Base-by-base conservation (phyloP, 1,139 yeast genomes). In the Yamadazyma sp. region DNA sequence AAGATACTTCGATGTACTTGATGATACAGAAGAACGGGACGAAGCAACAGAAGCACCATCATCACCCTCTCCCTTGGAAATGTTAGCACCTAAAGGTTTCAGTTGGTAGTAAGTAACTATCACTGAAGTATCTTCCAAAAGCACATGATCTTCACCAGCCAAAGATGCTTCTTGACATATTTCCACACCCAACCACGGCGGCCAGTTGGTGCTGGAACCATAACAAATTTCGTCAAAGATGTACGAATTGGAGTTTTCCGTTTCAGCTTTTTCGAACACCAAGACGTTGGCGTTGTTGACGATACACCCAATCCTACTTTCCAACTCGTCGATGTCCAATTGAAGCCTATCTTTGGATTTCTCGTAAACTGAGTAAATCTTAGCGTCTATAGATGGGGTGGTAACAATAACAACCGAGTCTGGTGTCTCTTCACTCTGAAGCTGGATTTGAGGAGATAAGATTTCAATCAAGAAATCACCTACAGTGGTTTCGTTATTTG, bases 361-460 rank as follows among this genome's bases (percentile, higher is more conserved):
- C 20, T 63, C 64, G 20, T 59, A 47, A 3, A 70, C 66, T 1
- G 75, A 65, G 3, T 68, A 48, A 12, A 70, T 61, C 41, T 70
- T 69, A 4, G 67, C 61, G 41, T 67, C 66, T 29, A 72, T 64
- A 2, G 50, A 43, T 2, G 77, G 78, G 0, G 76, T 61, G 0
- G 76, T 51, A 4, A 66, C 47, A 15, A 63, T 44, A n/a, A 88
- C 73, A 39, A 86, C 80, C 2, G 84, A 72, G 34, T 78, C 77
- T 0, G 81, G 78, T 33, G 78, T 77, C 37, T 77, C 77, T 25
- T 82, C 82, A 37, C 86, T 75, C 43, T 84, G 82, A 16, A 90
- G 59, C 55, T 90, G 95, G 36, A 92, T 78, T 56, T 92, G 97
- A 0, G 98, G 97, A 1, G 90, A 77, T 10, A 87, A 69, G 27